Base-by-base conservation (phyloP, 2,329 filamentous ascomycete species). In the Chlorencoelia australis region DNA sequence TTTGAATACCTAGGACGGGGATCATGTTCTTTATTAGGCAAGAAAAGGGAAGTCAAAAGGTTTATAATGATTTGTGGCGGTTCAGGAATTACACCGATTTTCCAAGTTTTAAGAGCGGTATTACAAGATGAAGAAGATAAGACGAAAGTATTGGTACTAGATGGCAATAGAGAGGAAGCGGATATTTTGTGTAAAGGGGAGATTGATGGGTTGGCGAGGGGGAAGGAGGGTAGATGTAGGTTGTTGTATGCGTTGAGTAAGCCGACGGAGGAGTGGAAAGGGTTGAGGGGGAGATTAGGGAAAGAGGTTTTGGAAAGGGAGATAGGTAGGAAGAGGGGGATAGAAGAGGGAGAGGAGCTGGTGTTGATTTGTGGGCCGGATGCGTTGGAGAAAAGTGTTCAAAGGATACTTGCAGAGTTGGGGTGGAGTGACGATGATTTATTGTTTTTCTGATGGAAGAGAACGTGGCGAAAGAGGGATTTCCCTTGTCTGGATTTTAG, bases 71-170 rank as follows among this genome's bases (percentile, higher is more conserved):
- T 94, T 20, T 91, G 84, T 49, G 88, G 73, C 10, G 88, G 88
- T 5, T 84, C 75, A n/a, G 88, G 88, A 1, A 82, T 95, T 52
- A 94, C 88, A n/a, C 88, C 88, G 0, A 83, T 94, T 45, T 91
- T 79, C 55, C 83, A 91, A 53, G 82, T 94, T 3, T 64, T 93
- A 35, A 68, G 83, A 5, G 80, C 83, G 0, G 73, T 93, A 0
- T 70, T 87, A 57, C 66, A 70, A 30, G 75, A 89, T 44, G 48
- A 55, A 2, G 55, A 64, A 0, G 83, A 89, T 51, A 47, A 58
- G 7, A 91, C 83, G 0, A 62, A 57, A 2, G 94, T 85, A 52
- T 61, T 81, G 2, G 68, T 95, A 0, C 63, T 95, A 0, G 70
- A 94, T 51, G 85, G 86, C 0, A 95, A 95, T 50, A 66, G 84